Evolutionary conservation across 352 stramenopile species (phyloP), one percentile per base, ranked within the genome.

Genomic region (Thalassiosira exigua): DNA sequence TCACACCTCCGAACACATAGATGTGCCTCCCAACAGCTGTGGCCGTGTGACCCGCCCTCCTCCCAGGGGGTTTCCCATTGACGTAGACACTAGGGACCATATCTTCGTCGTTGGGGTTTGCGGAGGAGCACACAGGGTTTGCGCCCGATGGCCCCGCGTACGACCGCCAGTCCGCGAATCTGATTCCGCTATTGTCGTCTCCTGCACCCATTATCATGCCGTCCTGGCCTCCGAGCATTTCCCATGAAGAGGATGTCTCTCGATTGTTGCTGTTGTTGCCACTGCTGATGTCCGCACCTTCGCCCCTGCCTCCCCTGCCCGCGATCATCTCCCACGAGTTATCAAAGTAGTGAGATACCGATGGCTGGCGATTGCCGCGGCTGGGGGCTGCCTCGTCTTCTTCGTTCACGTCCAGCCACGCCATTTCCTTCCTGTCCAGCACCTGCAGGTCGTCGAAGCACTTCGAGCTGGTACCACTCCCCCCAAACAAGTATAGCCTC

Each of bases 361-460:
- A 7, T 21, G 17, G 5, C 1, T 26, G 54, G 3, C 21, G 29
- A 1, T 30, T 46, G 33, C 14, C 27, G 26, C 0, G 29, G 12
- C 26, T 46, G 29, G 44, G 27, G 3, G n/a, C 33, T 41, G 27
- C 44, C 22, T 61, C 27, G 14, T 61, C 60, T 21, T 62, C 61
- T 12, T 84, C 56, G 57, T 72, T 79, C 0, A 84, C 68, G 75
- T 86, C 76, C 36, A 88, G 58, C 84, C 72, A 92, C 30, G 71
- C 80, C 90, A 91, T 95, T 89, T 89, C 82, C 9, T 86, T 79
- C 56, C 96, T 68, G 81, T 98, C 95, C 57, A 98, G 95, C 50
- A 98, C 93, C 70, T 98, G 95, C 41, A 98, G 91, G 64, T 98
- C 96, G 69, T 98, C 95, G 83, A 98, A 98, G 82, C 95, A 98